A percentile compares a stretch with the other conserved stretches of the same genome.
Evolutionary conservation across 139 green algal genomes (phyloP).

Genomic region (Ostreobium quekettii): DNA sequence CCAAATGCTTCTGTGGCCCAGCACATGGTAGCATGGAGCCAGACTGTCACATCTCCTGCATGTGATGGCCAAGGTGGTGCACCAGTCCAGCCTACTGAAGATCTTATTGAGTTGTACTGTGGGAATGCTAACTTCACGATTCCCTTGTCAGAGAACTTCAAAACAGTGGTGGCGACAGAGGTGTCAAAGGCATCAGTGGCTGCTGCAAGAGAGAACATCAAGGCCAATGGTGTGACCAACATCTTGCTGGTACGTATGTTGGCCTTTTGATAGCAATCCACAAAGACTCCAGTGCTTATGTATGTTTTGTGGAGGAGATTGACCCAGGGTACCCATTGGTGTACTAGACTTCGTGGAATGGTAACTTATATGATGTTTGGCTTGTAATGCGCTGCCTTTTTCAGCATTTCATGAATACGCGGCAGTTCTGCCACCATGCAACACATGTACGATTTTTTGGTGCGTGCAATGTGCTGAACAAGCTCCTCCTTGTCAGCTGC

Average conservation of each 20-base stretch:
- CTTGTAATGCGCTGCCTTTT: too few relatives aligned
- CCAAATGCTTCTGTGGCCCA: slow-evolving; percentile 76
- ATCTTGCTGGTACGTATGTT: slow-evolving; percentile 22
- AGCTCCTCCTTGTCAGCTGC: too few relatives aligned
- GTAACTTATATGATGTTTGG: too few relatives aligned
- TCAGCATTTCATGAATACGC: too few relatives aligned
- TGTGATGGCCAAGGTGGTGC: slow-evolving; percentile 6
- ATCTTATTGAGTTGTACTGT: slow-evolving; percentile 87
- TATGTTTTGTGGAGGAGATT: too few relatives aligned
- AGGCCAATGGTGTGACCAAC: slow-evolving; percentile 42
- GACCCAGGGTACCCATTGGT: too few relatives aligned
- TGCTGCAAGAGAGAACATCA: slow-evolving; percentile 55
- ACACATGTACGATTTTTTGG: too few relatives aligned
- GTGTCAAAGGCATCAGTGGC: slow-evolving; percentile 70
- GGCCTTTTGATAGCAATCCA: too few relatives aligned
- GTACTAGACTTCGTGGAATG: too few relatives aligned
- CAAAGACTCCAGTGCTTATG: too few relatives aligned
- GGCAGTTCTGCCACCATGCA: too few relatives aligned
- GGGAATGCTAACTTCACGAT: slow-evolving; percentile 93
- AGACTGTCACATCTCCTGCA: slow-evolving; percentile 30
- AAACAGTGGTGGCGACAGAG: slow-evolving; percentile 77
- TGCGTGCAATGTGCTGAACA: too few relatives aligned
- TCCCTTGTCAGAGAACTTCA: slow-evolving; percentile 74
- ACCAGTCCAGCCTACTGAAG: slow-evolving; percentile 7
- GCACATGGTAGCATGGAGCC: slow-evolving; percentile 83